These are phyloP conservation scores for Sporothrix euskadiensis DNA, from an alignment of 2,329 filamentous ascomycete genomes.

Conservation along the genomic window DNA sequence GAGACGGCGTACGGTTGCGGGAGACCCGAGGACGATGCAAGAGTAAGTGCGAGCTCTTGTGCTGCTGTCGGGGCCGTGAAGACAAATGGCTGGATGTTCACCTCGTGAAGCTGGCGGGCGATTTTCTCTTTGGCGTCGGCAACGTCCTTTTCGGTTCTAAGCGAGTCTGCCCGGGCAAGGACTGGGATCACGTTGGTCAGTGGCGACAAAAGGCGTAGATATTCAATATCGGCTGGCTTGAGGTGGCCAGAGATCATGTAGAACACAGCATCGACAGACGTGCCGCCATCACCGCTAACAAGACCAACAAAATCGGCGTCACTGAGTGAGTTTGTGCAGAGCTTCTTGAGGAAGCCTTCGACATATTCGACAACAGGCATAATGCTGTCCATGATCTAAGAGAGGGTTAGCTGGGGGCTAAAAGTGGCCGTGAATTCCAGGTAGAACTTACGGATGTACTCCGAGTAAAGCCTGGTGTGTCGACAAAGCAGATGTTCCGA, in stretches of 20 bases:
- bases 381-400: slow-evolving; percentile 56
- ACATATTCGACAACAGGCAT: slow-evolving; percentile 69
- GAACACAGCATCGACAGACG: slow-evolving; percentile 80
- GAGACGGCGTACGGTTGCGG: slow-evolving; percentile 71
- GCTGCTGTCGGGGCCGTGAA: slow-evolving; percentile 53
- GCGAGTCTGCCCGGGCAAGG: slow-evolving; percentile 72
- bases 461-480: slow-evolving; percentile 67
- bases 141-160: slow-evolving; percentile 58
- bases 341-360: slow-evolving; percentile 66
- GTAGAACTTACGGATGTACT: slow-evolving; percentile 52
- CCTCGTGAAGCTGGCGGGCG: slow-evolving; percentile 55
- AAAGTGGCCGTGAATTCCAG: background rate
- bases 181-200: slow-evolving; percentile 85
- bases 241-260: slow-evolving; percentile 72
- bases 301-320: slow-evolving; percentile 75
- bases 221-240: slow-evolving; percentile 66
- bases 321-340: slow-evolving; percentile 62
- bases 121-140: slow-evolving; percentile 61
- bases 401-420: slow-evolving; percentile 30
- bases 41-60: slow-evolving; percentile 26
- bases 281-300: slow-evolving; percentile 77
- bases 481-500: slow-evolving; percentile 90
- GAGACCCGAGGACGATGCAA: slow-evolving; percentile 6
- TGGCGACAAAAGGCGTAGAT: slow-evolving; percentile 66
- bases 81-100: slow-evolving; percentile 64